A percentile compares a stretch with the other conserved stretches of the same genome.
phyloP scores from a whole-genome alignment of 495 filamentous ascomycete genomes.

The Aspergillus indologenus region DNA sequence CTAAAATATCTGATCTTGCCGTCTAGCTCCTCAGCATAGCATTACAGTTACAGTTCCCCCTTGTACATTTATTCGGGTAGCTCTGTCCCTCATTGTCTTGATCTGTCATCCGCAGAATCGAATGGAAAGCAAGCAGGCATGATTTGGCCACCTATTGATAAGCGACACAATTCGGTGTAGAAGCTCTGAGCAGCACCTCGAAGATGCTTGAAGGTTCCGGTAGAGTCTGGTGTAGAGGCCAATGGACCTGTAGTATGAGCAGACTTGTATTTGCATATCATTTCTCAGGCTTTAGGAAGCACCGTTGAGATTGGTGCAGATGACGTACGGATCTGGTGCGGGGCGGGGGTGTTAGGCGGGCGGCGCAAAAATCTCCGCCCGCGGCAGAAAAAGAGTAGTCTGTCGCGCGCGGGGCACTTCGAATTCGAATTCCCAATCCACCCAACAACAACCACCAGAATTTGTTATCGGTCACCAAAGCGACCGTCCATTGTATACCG shows the following conservation, averaged over 20 bases:
- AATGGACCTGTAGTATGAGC: too few relatives aligned
- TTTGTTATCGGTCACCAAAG: slow-evolving; percentile 14
- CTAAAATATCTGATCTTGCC: not conserved
- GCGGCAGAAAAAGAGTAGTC: slow-evolving; percentile 34
- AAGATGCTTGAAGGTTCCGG: not conserved
- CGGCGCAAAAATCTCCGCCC: slow-evolving; percentile 29
- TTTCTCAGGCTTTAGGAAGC: too few relatives aligned
- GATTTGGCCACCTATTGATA: not conserved
- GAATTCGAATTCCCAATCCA: not conserved
- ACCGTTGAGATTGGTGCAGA: slow-evolving; percentile 7
- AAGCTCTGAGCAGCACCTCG: not conserved
- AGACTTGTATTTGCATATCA: too few relatives aligned
- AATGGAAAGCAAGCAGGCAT: not conserved
- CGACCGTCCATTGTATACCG: too few relatives aligned
- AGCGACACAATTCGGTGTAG: not conserved
- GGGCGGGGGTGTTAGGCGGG: slow-evolving; percentile 23
- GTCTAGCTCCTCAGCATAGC: not conserved
- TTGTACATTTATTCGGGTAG: not conserved
- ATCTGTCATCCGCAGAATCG: not conserved
- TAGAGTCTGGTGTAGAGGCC: too few relatives aligned
- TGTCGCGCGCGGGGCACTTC: slow-evolving; percentile 25
- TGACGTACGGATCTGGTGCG: slow-evolving; percentile 27
- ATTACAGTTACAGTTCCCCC: not conserved
- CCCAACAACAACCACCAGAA: not conserved
- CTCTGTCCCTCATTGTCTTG: not conserved